phyloP scores from a whole-genome alignment of 148 eudicot species.

The Fagopyrum tataricum region DNA sequence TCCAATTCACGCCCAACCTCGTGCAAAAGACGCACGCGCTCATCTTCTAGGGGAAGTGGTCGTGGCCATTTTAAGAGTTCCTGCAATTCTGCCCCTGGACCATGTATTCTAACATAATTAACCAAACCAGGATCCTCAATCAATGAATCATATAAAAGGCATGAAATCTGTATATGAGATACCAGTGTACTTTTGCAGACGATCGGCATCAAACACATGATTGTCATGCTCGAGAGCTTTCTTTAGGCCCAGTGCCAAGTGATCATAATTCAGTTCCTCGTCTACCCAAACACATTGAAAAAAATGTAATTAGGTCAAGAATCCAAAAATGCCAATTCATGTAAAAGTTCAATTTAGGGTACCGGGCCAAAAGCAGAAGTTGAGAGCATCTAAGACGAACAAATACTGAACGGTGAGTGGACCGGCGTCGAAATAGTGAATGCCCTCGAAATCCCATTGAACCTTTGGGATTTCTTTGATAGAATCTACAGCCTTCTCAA shows the following conservation, averaged over 20 bases:
- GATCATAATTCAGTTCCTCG: slow-evolving; percentile 66
- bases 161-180: neutral
- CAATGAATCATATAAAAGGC: neutral
- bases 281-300: slow-evolving; percentile 25
- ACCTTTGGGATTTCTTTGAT: slow-evolving; percentile 60
- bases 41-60: slow-evolving; percentile 78
- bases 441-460: slow-evolving; percentile 83
- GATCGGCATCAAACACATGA: slow-evolving; percentile 79
- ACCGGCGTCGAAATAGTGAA: slow-evolving; percentile 68
- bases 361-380: slow-evolving; percentile 87
- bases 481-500: slow-evolving; percentile 61
- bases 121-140: neutral
- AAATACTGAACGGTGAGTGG: slow-evolving; percentile 64
- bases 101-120: slow-evolving; percentile 3
- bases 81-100: slow-evolving; percentile 57
- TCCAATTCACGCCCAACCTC: slow-evolving; percentile 85
- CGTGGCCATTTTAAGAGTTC: slow-evolving; percentile 74
- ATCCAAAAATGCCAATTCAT: neutral
- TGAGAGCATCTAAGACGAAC: slow-evolving; percentile 60
- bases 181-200: slow-evolving; percentile 61
- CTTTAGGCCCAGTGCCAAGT: slow-evolving; percentile 71
- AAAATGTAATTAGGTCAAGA: too few species aligned
- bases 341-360: neutral
- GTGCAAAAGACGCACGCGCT: slow-evolving; percentile 65
- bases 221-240: slow-evolving; percentile 62